Evolutionary conservation across 2,329 filamentous ascomycete species (phyloP).

Genomic region (Fusarium floridanum): DNA sequence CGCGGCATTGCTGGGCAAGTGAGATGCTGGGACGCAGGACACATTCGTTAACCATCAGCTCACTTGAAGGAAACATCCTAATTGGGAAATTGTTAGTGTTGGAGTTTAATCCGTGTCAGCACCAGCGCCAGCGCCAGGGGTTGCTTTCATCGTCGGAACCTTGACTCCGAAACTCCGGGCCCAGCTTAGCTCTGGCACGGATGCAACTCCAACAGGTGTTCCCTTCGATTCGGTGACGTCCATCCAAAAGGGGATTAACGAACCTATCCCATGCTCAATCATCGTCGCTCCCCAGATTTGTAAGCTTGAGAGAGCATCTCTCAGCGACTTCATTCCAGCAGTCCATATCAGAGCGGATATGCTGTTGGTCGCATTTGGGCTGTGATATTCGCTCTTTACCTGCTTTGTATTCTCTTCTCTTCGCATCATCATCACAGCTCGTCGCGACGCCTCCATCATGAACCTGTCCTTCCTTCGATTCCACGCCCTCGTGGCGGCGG

Average conservation of each 20-base stretch:
- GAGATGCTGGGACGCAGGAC: neutral
- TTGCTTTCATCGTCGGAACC: constrained; percentile 16
- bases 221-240: constrained; percentile 35
- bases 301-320: constrained; percentile 40
- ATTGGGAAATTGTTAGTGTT: constrained; percentile 41
- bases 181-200: constrained; percentile 11
- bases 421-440: constrained; percentile 11
- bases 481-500: constrained; percentile 62
- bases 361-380: constrained; percentile 27
- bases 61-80: constrained; percentile 4
- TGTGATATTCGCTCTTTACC: constrained; percentile 25
- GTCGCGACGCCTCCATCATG: constrained; percentile 55
- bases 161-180: constrained; percentile 38
- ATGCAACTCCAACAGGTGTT: constrained; percentile 28
- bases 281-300: constrained; percentile 39
- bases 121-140: constrained; percentile 29
- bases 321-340: constrained; percentile 30
- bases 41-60: neutral
- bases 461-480: constrained; percentile 62
- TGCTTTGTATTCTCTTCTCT: constrained; percentile 16
- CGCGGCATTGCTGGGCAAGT: neutral
- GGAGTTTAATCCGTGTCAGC: constrained; percentile 33
- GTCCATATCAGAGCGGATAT: constrained; percentile 26
- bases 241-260: constrained; percentile 32
- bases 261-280: constrained; percentile 28